These are phyloP conservation scores for Fagopyrum tataricum DNA, from an alignment of 148 eudicot species.

Conservation along the genomic window DNA sequence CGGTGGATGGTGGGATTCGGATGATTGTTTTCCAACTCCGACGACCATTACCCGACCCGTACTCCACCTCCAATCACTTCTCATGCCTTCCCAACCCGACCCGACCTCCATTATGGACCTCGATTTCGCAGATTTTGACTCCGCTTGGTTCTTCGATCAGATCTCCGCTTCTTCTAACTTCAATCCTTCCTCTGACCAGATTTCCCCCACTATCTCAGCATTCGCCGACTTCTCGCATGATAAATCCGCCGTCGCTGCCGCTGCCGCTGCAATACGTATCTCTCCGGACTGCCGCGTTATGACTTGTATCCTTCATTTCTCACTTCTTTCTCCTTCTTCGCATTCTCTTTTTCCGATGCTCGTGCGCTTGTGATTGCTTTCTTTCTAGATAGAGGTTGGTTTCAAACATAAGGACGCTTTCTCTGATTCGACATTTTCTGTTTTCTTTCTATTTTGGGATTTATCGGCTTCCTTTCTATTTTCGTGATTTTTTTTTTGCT, in stretches of 20 bases:
- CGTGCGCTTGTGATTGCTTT: not conserved
- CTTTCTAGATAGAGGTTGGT: not conserved
- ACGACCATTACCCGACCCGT: slow-evolving; percentile 9
- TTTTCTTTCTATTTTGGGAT: not conserved
- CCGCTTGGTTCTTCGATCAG: slow-evolving; percentile 75
- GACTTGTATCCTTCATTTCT: slow-evolving; percentile 24
- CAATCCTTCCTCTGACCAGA: slow-evolving; percentile 39
- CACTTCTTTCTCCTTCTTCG: not conserved
- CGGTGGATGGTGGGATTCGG: slow-evolving; percentile 1
- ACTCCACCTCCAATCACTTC: not conserved
- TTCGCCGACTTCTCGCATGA: slow-evolving; percentile 38
- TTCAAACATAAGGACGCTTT: not conserved
- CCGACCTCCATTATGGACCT: slow-evolving; percentile 44
- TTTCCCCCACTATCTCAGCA: slow-evolving; percentile 59
- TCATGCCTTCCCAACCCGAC: slow-evolving; percentile 11
- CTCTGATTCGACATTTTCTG: not conserved
- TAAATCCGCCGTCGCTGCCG: slow-evolving; percentile 12
- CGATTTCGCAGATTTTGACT: slow-evolving; percentile 58
- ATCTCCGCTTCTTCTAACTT: slow-evolving; percentile 41
- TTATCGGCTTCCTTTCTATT: not conserved
- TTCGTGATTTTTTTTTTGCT: not conserved
- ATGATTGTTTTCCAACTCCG: slow-evolving; percentile 15
- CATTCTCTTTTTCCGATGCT: not conserved
- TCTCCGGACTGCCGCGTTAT: slow-evolving; percentile 26
- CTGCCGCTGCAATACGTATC: slow-evolving; percentile 9